These are phyloP conservation scores for Eucommia ulmoides DNA, from an alignment of 257 asterid genomes.

Conservation along the genomic window DNA sequence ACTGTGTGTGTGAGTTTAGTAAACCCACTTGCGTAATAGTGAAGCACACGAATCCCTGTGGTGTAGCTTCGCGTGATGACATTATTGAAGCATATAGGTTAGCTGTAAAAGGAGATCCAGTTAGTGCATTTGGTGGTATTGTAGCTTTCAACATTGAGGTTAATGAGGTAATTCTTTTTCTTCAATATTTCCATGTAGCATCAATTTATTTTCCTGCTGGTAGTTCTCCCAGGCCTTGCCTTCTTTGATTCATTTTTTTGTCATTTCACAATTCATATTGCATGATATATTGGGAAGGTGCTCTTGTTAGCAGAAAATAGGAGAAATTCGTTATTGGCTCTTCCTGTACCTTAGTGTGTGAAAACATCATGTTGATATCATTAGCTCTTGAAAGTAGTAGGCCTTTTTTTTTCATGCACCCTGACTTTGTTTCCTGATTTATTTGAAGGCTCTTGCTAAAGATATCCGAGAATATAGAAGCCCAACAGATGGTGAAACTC, in stretches of 20 bases:
- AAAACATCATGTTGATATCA: background rate
- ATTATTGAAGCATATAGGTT: constrained; percentile 81
- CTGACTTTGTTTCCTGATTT: background rate
- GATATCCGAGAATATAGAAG: constrained; percentile 91
- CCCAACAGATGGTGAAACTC: constrained; percentile 82
- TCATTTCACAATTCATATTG: background rate
- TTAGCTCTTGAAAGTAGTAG: background rate
- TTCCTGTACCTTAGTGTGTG: background rate
- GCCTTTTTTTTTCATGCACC: background rate
- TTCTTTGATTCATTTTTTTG: too few species aligned
- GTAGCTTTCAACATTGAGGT: constrained; percentile 96
- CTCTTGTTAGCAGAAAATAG: too few species aligned
- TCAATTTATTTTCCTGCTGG: too few species aligned
- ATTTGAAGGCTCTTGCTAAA: constrained; percentile 68
- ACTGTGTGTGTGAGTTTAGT: constrained; percentile 82
- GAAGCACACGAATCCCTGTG: constrained; percentile 97
- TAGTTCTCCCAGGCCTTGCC: too few species aligned
- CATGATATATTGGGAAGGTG: too few species aligned
- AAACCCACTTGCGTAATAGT: constrained; percentile 91
- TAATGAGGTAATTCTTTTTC: constrained; percentile 87
- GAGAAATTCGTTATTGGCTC: too few species aligned
- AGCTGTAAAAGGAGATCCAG: constrained; percentile 97
- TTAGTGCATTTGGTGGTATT: constrained; percentile 97
- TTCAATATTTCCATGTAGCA: too few species aligned
- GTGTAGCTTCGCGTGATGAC: constrained; percentile 84